phyloP scores from a whole-genome alignment of 352 stramenopile species.

The Peronosclerospora sorghi region DNA sequence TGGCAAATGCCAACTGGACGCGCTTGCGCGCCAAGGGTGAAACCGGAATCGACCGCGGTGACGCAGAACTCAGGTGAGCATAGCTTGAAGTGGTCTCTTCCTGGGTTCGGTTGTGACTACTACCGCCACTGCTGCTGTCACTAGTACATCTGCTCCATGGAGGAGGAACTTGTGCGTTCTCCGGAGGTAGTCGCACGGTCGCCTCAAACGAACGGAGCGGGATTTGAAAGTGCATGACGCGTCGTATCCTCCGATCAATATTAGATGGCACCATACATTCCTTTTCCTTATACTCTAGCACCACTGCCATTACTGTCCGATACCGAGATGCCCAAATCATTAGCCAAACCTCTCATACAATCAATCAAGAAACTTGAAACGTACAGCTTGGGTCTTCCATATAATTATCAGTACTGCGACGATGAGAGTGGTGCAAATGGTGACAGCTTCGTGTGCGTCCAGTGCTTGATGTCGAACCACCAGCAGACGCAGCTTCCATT shows the following conservation, averaged over 20 bases:
- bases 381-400: constrained; percentile 53
- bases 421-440: constrained; percentile 22
- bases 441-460: constrained; percentile 22
- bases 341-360: constrained; percentile 1
- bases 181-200: constrained; percentile 57
- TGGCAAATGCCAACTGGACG: constrained; percentile 67
- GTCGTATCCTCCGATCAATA: constrained; percentile 80
- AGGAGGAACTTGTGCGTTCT: constrained; percentile 8
- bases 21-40: constrained; percentile 59
- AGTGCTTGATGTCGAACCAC: constrained; percentile 8
- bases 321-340: constrained; percentile 5
- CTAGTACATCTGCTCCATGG: constrained; percentile 10
- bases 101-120: constrained; percentile 14
- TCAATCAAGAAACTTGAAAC: constrained; percentile 16
- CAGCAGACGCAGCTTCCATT: constrained; percentile 21
- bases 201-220: constrained; percentile 76
- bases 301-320: constrained; percentile 59
- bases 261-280: constrained; percentile 69
- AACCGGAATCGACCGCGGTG: constrained; percentile 75
- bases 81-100: constrained; percentile 28
- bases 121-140: constrained; percentile 8
- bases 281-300: constrained; percentile 82
- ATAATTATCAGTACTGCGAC: constrained; percentile 35
- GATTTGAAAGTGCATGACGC: constrained; percentile 84
- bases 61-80: constrained; percentile 35